A percentile compares a stretch with the other conserved stretches of the same genome.
Conservation (phyloP, 306 rosid genomes). For the Chamaecrista fasciculata region DNA sequence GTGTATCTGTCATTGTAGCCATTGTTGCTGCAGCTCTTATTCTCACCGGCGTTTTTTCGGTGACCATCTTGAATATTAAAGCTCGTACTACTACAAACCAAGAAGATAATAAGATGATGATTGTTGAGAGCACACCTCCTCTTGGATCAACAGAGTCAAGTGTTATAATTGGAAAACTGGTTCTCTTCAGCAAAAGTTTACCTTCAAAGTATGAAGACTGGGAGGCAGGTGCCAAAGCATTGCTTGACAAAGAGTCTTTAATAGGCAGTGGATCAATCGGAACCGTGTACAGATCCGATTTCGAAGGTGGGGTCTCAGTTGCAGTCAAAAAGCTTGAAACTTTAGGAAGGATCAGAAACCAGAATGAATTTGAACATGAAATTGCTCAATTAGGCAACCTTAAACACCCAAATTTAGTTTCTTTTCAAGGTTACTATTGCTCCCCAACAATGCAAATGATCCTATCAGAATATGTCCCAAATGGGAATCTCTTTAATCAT, state of each 20-base stretch:
- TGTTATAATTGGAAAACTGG: slow-evolving; percentile 87
- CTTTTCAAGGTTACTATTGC: slow-evolving; percentile 78
- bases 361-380: slow-evolving; percentile 70
- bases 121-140: slow-evolving; percentile 87
- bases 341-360: slow-evolving; percentile 64
- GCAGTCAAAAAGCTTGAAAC: slow-evolving; percentile 74
- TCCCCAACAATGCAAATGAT: slow-evolving; percentile 71
- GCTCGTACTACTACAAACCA: slow-evolving; percentile 55
- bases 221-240: slow-evolving; percentile 89
- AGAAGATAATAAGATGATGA: slow-evolving; percentile 48
- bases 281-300: slow-evolving; percentile 51
- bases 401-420: slow-evolving; percentile 54
- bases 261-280: slow-evolving; percentile 71
- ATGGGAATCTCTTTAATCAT: slow-evolving; percentile 61
- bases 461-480: slow-evolving; percentile 56
- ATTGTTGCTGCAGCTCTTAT: slow-evolving; percentile 90
- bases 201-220: slow-evolving; percentile 95
- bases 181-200: slow-evolving; percentile 89
- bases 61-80: slow-evolving; percentile 65
- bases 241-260: slow-evolving; percentile 64
- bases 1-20: slow-evolving; percentile 75
- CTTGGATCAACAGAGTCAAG: slow-evolving; percentile 71
- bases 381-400: slow-evolving; percentile 55
- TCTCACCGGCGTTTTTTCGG: slow-evolving; percentile 79
- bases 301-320: slow-evolving; percentile 59